Evolutionary conservation across 257 asterid species (phyloP).

Genomic region (Penstemon barbatus): DNA sequence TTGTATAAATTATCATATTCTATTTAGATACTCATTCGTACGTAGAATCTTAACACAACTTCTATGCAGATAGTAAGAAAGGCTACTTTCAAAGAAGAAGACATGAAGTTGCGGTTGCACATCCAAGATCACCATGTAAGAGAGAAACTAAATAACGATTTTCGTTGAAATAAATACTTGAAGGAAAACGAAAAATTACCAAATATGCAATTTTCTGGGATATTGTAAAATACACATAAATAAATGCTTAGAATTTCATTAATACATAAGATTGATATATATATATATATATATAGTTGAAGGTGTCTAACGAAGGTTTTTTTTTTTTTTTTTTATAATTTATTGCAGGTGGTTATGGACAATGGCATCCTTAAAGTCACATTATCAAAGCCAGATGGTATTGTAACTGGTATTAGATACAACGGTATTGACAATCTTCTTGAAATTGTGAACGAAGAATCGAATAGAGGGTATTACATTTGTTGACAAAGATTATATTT

Average conservation of each 20-base stretch:
- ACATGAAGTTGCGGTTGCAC: constrained; percentile 52
- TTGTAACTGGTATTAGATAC: constrained; percentile 60
- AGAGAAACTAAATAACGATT: neutral
- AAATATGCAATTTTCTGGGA: too few relatives aligned
- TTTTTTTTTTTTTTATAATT: neutral
- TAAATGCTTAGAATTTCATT: too few relatives aligned
- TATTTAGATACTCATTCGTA: neutral
- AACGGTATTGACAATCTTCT: constrained; percentile 68
- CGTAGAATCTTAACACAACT: too few relatives aligned
- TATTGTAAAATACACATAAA: too few relatives aligned
- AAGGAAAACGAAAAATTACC: neutral
- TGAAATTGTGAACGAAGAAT: constrained; percentile 56
- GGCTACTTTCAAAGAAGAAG: neutral
- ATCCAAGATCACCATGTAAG: constrained; percentile 65
- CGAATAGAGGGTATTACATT: constrained; percentile 60
- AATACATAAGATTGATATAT: too few relatives aligned
- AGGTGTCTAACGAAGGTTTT: too few relatives aligned
- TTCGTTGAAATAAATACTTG: neutral
- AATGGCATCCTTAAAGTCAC: constrained; percentile 71
- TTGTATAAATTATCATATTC: neutral
- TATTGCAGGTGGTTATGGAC: constrained; percentile 63
- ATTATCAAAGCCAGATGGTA: constrained; percentile 69
- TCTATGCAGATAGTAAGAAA: neutral
- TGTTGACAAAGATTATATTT: neutral
- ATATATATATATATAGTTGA: too few relatives aligned